Base-by-base conservation (phyloP, 1,284 basidiomycete genomes). In the Moniliophthora roreri region DNA sequence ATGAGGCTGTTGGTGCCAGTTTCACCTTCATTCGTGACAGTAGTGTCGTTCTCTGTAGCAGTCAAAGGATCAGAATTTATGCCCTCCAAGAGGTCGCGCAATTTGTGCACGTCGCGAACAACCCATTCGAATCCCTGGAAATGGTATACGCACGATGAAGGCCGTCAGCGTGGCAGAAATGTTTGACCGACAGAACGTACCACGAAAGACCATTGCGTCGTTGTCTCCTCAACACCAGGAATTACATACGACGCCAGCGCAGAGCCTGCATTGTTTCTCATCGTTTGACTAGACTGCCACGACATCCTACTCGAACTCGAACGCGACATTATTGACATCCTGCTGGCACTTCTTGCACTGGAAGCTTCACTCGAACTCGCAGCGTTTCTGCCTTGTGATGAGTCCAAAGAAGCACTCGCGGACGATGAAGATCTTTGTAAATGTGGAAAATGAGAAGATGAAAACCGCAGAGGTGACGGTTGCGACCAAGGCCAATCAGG, bases 121-220 rank as follows among this genome's bases (percentile, higher is more conserved):
- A 75, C 67, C 84, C 84, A 87, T 66, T 87, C 84, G 57, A 86
- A 84, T 1, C 84, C 84, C 84, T 87, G n/a, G n/a, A n/a, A n/a
- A n/a, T n/a, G n/a, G n/a, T n/a, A 52, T 11, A 46, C 39, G 41
- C 18, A 21, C n/a, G n/a, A 35, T 23, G n/a, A 21, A n/a, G 39
- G 50, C 2, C 38, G 28, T 48, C 18, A 28, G 48, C 28, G 26
- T 26, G 40, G 21, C 10, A 39, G 37, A 26, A 13, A 15, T 5
- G 34, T 18, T 34, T 40, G 18, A 11, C 15, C n/a, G 50, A 41
- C 40, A 20, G 44, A 48, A 67, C 76, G 61, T 61, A 81, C 84
- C 60, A 76, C 78, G 59, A 84, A 84, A 6, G 79, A 74, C 84
- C 84, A 87, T 57, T 85, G 82, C 45, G 79, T 68, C 15, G 73